Conservation (phyloP, 2,329 filamentous ascomycete species). For the Cercospora canescens region DNA sequence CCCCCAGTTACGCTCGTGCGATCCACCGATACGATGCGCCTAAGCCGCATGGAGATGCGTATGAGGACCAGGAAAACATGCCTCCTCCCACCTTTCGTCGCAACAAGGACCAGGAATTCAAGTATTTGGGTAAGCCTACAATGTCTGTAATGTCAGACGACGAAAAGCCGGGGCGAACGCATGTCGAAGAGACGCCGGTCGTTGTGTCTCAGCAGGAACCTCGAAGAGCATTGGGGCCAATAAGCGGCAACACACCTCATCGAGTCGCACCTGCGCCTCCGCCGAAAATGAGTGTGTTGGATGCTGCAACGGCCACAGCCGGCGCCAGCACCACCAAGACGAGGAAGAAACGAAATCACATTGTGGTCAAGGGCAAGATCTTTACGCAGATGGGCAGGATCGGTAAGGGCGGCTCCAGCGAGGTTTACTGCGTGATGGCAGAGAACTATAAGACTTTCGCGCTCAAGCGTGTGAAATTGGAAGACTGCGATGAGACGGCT, state of each 20-base stretch:
- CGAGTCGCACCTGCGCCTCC: slow-evolving; percentile 75
- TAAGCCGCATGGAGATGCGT: slow-evolving; percentile 60
- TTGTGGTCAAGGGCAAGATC: slow-evolving; percentile 85
- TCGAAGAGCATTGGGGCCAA: slow-evolving; percentile 51
- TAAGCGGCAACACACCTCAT: slow-evolving; percentile 71
- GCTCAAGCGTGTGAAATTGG: slow-evolving; percentile 86
- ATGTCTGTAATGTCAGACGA: slow-evolving; percentile 54
- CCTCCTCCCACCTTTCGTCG: slow-evolving; percentile 68
- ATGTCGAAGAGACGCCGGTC: slow-evolving; percentile 42
- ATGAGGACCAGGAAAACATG: slow-evolving; percentile 83
- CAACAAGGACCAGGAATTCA: slow-evolving; percentile 57
- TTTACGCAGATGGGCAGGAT: slow-evolving; percentile 90
- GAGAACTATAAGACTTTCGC: slow-evolving; percentile 97
- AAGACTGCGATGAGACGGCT: slow-evolving; percentile 81
- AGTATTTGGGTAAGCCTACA: slow-evolving; percentile 56
- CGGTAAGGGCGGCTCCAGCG: slow-evolving; percentile 87
- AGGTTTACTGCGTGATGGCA: slow-evolving; percentile 94
- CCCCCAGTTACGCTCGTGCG: slow-evolving; percentile 41
- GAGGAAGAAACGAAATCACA: slow-evolving; percentile 75
- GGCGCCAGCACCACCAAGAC: slow-evolving; percentile 76
- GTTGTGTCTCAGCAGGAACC: slow-evolving; percentile 37
- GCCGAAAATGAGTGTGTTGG: slow-evolving; percentile 95
- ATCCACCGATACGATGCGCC: slow-evolving; percentile 48
- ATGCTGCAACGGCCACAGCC: slow-evolving; percentile 80
- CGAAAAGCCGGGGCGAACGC: slow-evolving; percentile 45